Evolutionary conservation across 2,329 filamentous ascomycete species (phyloP).

Genomic region (Diaporthe ampelina): DNA sequence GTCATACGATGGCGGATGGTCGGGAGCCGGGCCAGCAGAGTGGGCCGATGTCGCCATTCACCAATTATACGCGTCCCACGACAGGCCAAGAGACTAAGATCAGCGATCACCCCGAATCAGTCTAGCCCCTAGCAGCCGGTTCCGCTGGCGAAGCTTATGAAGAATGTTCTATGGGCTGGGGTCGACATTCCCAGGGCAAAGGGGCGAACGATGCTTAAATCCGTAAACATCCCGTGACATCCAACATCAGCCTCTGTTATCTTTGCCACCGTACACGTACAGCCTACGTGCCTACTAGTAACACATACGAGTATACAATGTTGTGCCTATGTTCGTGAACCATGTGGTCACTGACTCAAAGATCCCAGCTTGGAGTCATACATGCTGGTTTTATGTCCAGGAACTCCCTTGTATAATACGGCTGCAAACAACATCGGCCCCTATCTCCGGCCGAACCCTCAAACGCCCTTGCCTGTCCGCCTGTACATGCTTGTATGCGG

Average conservation of each 20-base stretch:
- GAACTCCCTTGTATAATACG: not conserved
- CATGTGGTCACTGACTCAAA: not conserved
- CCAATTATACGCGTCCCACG: not conserved
- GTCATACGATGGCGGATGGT: conserved; percentile 24
- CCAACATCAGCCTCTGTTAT: not conserved
- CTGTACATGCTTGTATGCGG: not conserved
- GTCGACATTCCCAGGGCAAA: not conserved
- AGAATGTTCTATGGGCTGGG: conserved; percentile 13
- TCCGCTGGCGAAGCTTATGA: conserved; percentile 1
- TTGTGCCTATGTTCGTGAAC: not conserved
- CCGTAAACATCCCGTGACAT: not conserved
- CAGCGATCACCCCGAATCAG: conserved; percentile 1
- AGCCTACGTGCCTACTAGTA: too few species aligned
- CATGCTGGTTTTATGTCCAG: not conserved
- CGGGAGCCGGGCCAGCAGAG: conserved; percentile 8
- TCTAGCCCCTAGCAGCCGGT: not conserved
- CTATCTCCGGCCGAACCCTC: not conserved
- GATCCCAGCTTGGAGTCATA: not conserved
- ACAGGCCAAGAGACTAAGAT: not conserved
- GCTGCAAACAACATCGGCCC: too few species aligned
- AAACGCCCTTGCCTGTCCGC: too few species aligned
- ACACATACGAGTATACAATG: not conserved
- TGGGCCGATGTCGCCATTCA: not conserved
- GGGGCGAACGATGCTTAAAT: not conserved
- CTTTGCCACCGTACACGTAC: not conserved